Conservation (phyloP, 2,329 filamentous ascomycete species). For the Diaporthe caulivora region DNA sequence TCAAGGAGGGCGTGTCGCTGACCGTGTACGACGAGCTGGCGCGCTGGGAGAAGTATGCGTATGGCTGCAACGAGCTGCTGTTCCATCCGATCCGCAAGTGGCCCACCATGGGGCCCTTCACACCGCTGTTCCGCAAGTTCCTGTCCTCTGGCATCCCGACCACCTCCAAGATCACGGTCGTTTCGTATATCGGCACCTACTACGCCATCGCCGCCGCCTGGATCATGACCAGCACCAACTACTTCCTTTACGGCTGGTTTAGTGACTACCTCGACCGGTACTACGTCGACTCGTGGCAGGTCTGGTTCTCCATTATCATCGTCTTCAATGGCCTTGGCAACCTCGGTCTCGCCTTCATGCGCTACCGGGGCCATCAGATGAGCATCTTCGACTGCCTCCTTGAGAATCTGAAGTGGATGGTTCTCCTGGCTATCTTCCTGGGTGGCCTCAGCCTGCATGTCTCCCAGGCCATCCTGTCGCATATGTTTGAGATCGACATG, state of each 20-base stretch:
- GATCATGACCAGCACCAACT: constrained; percentile 80
- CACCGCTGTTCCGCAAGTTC: constrained; percentile 81
- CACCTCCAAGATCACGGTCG: constrained; percentile 80
- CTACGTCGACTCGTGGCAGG: constrained; percentile 82
- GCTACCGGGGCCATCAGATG: constrained; percentile 77
- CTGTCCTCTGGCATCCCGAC: constrained; percentile 79
- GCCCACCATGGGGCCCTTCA: constrained; percentile 81
- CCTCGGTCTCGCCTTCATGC: constrained; percentile 77
- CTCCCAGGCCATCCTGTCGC: constrained; percentile 81
- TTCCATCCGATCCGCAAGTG: constrained; percentile 84
- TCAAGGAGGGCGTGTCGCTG: constrained; percentile 86
- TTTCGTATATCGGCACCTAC: constrained; percentile 84
- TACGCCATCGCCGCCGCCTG: constrained; percentile 83
- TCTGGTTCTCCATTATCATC: constrained; percentile 84
- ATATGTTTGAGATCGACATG: constrained; percentile 91
- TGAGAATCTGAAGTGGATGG: constrained; percentile 80
- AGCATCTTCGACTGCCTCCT: constrained; percentile 67
- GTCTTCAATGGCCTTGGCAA: constrained; percentile 84
- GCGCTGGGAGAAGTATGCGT: constrained; percentile 90
- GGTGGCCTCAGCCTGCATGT: constrained; percentile 86
- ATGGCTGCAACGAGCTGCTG: constrained; percentile 84
- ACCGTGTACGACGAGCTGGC: constrained; percentile 88
- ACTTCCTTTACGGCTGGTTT: constrained; percentile 82
- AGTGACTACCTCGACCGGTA: constrained; percentile 84
- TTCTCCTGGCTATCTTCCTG: constrained; percentile 83